A percentile compares a stretch with the other conserved stretches of the same genome.
Conservation (phyloP, 257 asterid species). For the Penstemon newberryi region DNA sequence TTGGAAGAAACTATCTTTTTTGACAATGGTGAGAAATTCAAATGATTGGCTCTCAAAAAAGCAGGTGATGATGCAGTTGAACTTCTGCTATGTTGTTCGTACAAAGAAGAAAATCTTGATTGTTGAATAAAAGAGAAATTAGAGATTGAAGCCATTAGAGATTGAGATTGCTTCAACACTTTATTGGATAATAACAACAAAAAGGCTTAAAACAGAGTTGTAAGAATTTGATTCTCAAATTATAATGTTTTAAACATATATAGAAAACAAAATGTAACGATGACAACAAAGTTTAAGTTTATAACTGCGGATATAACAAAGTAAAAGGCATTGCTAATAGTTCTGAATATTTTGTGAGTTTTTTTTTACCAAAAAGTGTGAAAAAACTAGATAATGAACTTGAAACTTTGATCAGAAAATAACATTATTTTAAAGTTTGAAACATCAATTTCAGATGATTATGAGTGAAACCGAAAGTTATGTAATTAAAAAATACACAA, state of each 20-base stretch:
- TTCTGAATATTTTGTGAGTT: not conserved
- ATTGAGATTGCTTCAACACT: not conserved
- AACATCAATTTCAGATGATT: constrained; percentile 17
- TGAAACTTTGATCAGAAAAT: constrained; percentile 3
- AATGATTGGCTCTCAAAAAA: constrained; percentile 24
- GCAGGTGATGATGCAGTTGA: constrained; percentile 3
- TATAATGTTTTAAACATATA: constrained; percentile 17
- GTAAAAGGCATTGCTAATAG: constrained; percentile 9
- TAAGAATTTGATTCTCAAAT: not conserved
- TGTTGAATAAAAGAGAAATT: constrained; percentile 33
- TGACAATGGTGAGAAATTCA: constrained; percentile 30
- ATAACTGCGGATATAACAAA: constrained; percentile 28
- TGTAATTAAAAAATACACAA: too few species aligned
- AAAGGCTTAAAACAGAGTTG: not conserved
- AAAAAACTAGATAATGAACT: not conserved
- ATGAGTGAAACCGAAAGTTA: not conserved
- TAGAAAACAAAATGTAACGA: constrained; percentile 35
- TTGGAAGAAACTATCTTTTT: constrained; percentile 9
- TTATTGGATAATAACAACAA: constrained; percentile 10
- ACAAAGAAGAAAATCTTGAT: constrained; percentile 32
- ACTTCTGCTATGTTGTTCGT: constrained; percentile 19
- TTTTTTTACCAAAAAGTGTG: not conserved
- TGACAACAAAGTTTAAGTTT: constrained; percentile 24
- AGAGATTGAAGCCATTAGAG: constrained; percentile 45
- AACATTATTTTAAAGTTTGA: not conserved